Base-by-base conservation (phyloP, 768 basidiomycete genomes). In the Boletus tylopilopsis region DNA sequence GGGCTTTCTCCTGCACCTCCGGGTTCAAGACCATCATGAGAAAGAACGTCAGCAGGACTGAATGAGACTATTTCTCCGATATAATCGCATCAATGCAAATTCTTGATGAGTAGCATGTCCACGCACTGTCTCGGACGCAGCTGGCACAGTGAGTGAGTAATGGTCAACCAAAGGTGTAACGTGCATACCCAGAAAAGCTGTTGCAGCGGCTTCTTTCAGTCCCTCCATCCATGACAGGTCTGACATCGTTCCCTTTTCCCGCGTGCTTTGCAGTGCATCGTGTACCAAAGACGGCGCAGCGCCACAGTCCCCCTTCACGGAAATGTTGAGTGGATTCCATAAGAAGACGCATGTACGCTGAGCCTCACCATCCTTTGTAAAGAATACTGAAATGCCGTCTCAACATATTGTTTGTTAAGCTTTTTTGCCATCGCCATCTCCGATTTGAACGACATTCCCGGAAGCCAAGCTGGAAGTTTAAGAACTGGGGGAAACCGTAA, bases 381-480 rank as follows among this genome's bases (percentile, higher is more conserved):
- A 12, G 55, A 47, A 22, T 49, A 44, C 6, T 33, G 30, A n/a
- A 57, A 57, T 9, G 46, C 21, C 15, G 2, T 34, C 22, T 51
- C 47, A 6, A 57, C 45, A n/a, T 39, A 57, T 2, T 30, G 19
- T 5, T 9, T 36, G 6, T 44, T 23, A 11, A 51, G 42, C 19
- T 52, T 34, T 3, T 9, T 32, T 4, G 47, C 41, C 11, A 7
- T 12, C 7, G n/a, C 47, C 47, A 58, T 43, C 9, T 47, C 30
- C 42, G 10, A 5, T 19, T 47, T 47, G 19, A 47, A 25, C 6
- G 46, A 47, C 38, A 47, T 47, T 1, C 46, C 54, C 5, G 56
- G 54, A 16, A 58, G 42, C 54, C 57, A 58, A 4, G 48, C 15
- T 4, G 57, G 57, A 11, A 58, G 47, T 11, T 49, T 56, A 15